A percentile compares a stretch with the other conserved stretches of the same genome.
These are phyloP conservation scores for Stentor coeruleus DNA, from an alignment of 73 alveolate genomes.

Conservation along the genomic window DNA sequence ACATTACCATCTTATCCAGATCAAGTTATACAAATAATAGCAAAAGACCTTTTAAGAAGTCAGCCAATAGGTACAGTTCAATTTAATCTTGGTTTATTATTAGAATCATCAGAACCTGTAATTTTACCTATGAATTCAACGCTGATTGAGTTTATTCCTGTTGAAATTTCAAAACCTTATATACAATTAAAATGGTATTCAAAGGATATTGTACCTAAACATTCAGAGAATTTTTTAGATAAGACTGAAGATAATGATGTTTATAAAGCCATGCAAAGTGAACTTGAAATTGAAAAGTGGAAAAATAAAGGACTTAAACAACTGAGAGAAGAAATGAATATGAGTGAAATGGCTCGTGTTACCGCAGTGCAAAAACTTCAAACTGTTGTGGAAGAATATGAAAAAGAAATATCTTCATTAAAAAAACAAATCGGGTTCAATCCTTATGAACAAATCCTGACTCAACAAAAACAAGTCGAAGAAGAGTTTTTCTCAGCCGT, in stretches of 20 bases:
- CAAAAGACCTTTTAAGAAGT: not conserved
- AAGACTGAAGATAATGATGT: not conserved
- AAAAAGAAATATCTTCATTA: not conserved
- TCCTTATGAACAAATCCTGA: not conserved
- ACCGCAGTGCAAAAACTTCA: not conserved
- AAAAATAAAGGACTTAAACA: not conserved
- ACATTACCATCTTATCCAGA: not conserved
- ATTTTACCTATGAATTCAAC: not conserved
- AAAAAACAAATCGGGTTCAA: not conserved
- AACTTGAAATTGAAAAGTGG: not conserved
- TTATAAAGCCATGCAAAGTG: not conserved
- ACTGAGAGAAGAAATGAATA: not conserved
- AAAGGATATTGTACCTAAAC: not conserved
- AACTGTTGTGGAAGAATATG: not conserved
- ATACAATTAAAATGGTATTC: not conserved
- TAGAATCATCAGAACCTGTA: not conserved
- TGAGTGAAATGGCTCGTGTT: not conserved
- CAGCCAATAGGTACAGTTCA: not conserved
- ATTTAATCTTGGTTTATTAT: not conserved
- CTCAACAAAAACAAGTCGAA: not conserved
- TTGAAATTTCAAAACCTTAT: not conserved
- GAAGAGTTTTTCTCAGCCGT: not conserved
- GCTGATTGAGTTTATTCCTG: not conserved
- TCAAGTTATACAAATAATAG: not conserved
- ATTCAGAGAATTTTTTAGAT: not conserved